Evolutionary conservation across 257 asterid species (phyloP), one percentile per base, ranked within the genome.

Genomic region (Solanum stenotomum): DNA sequence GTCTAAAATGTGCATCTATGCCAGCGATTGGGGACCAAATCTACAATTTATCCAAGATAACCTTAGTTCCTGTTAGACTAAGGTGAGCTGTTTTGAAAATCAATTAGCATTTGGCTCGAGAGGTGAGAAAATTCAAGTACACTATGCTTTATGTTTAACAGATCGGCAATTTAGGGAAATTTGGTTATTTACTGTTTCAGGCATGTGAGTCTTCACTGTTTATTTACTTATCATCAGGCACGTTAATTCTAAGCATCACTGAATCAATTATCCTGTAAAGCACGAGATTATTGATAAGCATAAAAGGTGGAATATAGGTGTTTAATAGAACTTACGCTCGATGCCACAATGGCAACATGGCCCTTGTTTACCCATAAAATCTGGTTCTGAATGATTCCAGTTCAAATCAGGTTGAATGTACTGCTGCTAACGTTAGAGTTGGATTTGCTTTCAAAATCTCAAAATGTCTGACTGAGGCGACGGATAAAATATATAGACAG

Each of bases 311-410:
- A 2, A 49, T 49, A 15, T 15, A 15, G 20, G 20, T 49, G 59
- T 5, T 49, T 49, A 14, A 49, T 49, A 49, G 59, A 14, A 49
- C 59, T 14, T 49, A 49, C 59, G n/a, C 6, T 35, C 71, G 15
- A 89, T 85, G 74, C 91, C 91, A 85, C 92, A 89, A 25, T 90
- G 91, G 70, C 4, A 25, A 85, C 92, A 89, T 25, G 89, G 91
- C 16, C 92, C 91, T 68, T 79, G 70, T 87, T 82, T 87, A 5
- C 46, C 86, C 92, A 89, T 85, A n/a, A 63, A 29, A 89, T 72
- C 68, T 56, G 82, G 11, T 38, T 68, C 31, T 44, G 84, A 71
- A 42, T 27, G 65, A 15, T 44, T 42, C 65, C n/a, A 25, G n/a
- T 79, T 79, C 65, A 44, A 42, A 78, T 78, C 25, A 79, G 85